Evolutionary conservation across 768 basidiomycete genomes (phyloP).

Genomic region (Gymnopilus junonius): DNA sequence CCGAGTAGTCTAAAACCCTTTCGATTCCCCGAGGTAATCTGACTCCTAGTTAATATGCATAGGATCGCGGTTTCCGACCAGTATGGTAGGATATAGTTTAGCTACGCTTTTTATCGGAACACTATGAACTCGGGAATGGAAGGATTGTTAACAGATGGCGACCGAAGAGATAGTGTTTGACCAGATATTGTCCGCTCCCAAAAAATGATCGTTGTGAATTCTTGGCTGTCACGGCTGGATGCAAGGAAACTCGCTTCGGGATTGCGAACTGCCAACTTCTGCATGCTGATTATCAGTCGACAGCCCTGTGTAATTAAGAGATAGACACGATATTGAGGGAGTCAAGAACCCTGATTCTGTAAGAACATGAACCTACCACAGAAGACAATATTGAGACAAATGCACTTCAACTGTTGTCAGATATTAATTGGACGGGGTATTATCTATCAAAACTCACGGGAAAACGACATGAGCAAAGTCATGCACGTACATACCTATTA

Average conservation of each 20-base stretch:
- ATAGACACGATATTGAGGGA: background rate
- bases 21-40: background rate
- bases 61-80: background rate
- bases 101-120: background rate
- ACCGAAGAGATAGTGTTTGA: background rate
- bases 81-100: background rate
- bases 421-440: background rate
- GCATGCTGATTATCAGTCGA: slow-evolving; percentile 19
- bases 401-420: background rate
- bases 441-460: slow-evolving; percentile 12
- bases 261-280: slow-evolving; percentile 6
- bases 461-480: slow-evolving; percentile 22
- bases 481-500: slow-evolving; percentile 16
- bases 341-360: background rate
- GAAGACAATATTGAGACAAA: slow-evolving; percentile 16
- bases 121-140: background rate
- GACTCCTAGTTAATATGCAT: background rate
- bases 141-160: slow-evolving; percentile 3
- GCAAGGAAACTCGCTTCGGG: background rate
- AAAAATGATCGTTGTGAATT: slow-evolving; percentile 16
- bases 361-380: slow-evolving; percentile 4
- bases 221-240: background rate
- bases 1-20: background rate
- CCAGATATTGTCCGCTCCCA: slow-evolving; percentile 8
- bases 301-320: slow-evolving; percentile 13